phyloP scores from a whole-genome alignment of 2,329 filamentous ascomycete species.

The Apiospora malaysiana region DNA sequence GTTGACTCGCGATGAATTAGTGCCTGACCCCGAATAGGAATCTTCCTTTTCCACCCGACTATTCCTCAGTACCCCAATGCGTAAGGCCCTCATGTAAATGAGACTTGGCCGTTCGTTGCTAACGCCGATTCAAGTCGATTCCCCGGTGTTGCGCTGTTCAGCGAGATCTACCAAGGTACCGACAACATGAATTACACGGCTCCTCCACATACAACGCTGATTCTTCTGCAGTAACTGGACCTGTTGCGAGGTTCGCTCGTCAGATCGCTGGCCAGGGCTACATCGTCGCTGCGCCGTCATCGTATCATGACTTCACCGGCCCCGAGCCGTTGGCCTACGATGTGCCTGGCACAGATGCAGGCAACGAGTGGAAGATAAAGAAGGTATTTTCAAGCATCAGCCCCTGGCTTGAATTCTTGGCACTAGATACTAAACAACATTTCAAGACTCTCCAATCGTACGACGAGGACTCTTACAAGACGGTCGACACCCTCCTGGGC shows the following conservation, averaged over 20 bases:
- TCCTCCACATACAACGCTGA: conserved; percentile 10
- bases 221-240: conserved; percentile 75
- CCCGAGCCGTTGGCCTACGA: conserved; percentile 87
- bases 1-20: conserved; percentile 23
- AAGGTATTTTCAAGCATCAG: conserved; percentile 56
- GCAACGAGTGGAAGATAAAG: conserved; percentile 84
- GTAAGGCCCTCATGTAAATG: conserved; percentile 45
- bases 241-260: conserved; percentile 85
- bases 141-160: conserved; percentile 86
- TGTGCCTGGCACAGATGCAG: conserved; percentile 82
- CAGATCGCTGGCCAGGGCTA: conserved; percentile 94
- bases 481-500: conserved; percentile 72
- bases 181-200: conserved; percentile 23
- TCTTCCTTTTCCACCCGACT: conserved; percentile 87
- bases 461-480: conserved; percentile 75
- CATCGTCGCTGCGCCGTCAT: conserved; percentile 88
- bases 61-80: conserved; percentile 87
- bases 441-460: conserved; percentile 79
- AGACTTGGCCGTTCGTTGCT: not conserved
- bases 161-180: conserved; percentile 93
- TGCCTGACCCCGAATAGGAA: conserved; percentile 59
- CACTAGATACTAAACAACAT: conserved; percentile 36
- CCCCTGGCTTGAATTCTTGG: not conserved
- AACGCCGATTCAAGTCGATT: conserved; percentile 59
- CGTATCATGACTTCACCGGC: conserved; percentile 91